phyloP scores from a whole-genome alignment of 306 rosid species.

The Casuarina equisetifolia region DNA sequence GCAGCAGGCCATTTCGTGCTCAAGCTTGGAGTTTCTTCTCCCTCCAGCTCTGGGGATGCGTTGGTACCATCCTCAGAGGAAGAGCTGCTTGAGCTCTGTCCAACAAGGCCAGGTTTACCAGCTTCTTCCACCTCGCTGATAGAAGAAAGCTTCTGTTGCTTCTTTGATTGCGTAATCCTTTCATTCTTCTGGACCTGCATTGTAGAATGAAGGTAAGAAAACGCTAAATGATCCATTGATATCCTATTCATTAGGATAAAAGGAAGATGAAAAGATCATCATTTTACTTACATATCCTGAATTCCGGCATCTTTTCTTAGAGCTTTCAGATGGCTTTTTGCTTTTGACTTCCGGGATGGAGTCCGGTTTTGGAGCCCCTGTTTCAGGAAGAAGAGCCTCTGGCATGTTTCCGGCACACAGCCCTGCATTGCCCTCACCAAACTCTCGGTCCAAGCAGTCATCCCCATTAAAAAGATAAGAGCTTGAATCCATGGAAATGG shows the following conservation, averaged over 20 bases:
- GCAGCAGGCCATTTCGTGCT: conserved; percentile 28
- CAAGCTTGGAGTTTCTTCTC: conserved; percentile 42
- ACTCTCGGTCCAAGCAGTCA: conserved; percentile 35
- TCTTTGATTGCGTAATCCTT: conserved; percentile 47
- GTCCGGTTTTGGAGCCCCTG: conserved; percentile 32
- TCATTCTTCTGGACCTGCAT: conserved; percentile 33
- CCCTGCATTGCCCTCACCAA: conserved; percentile 34
- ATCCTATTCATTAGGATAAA: not conserved
- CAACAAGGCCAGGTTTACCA: conserved; percentile 29
- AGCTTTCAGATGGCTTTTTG: conserved; percentile 13
- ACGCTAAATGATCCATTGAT: not conserved
- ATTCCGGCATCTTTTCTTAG: conserved; percentile 49
- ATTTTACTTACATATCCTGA: conserved; percentile 45
- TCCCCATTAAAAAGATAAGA: conserved; percentile 33
- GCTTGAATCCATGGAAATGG: conserved; percentile 28
- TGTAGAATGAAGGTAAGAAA: not conserved
- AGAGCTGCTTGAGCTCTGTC: conserved; percentile 59
- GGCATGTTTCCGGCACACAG: conserved; percentile 31
- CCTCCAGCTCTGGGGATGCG: conserved; percentile 49
- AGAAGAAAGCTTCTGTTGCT: conserved; percentile 32
- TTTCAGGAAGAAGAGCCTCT: conserved; percentile 29
- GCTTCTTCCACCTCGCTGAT: conserved; percentile 45
- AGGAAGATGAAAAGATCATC: not conserved
- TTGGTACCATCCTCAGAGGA: conserved; percentile 70
- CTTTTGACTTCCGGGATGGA: conserved; percentile 20